Base-by-base conservation (phyloP, 2,329 filamentous ascomycete species). In the Aspergillus sp. region DNA sequence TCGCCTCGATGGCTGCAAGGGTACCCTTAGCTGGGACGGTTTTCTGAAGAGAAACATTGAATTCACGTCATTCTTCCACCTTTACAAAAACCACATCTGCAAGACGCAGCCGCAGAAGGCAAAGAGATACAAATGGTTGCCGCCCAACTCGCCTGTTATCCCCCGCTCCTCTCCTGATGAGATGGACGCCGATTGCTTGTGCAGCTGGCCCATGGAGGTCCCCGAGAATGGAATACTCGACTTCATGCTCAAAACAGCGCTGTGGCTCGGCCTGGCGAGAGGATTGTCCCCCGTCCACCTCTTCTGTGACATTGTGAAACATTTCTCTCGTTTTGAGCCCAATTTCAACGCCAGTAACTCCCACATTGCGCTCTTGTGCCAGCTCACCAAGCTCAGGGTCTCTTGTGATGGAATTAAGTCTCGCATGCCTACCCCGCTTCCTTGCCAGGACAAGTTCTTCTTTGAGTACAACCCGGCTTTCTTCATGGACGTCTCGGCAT, bases 211-310 rank as follows among this genome's bases (percentile, higher is more conserved):
- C 7, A 36, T 44, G 7, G 33, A 42, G 10, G 37, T 44, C 11
- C 29, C 28, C 4, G 34, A 39, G 1, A 39, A 48, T 2, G 34
- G 33, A 2, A n/a, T 45, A 1, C 40, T 58, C 7, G 44, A 50
- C 10, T 32, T 57, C 29, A 34, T 62, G 19, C 44, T 60, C 31
- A 54, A 54, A 29, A 57, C 44, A 9, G 57, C 57, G 2, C 39
- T 55, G 34, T 62, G 60, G 57, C 49, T 62, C 9, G 47, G 51
- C 9, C 37, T 58, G 7, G 56, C 58, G 6, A 46, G 60, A 39
- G 56, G 60, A n/a, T 45, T 51, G 4, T 37, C 57, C 10, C 51
- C 60, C 2, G 58, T 60, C 7, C 57, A 61, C 41, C 48, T 62
- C 5, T 62, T 60, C 41, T 60, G 52, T 37, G 56, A 62, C 30